Evolutionary conservation across 2,329 filamentous ascomycete genomes (phyloP), one percentile per base, ranked within the genome.

Genomic region (Blastomyces silverae): DNA sequence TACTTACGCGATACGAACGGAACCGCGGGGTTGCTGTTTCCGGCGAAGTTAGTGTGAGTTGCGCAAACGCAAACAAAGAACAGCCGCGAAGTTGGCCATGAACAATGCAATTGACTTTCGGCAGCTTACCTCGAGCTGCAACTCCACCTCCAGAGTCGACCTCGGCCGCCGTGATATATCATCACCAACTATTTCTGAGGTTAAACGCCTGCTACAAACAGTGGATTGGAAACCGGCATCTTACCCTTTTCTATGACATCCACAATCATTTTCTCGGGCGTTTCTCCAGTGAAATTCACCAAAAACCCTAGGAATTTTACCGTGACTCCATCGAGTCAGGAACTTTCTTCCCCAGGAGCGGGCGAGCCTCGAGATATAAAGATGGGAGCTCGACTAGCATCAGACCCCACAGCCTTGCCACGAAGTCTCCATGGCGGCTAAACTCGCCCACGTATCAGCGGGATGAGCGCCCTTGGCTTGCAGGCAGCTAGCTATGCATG

Each of bases 221-320:
- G 52, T 58, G 37, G n/a, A 57, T 37, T 11, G 7, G 11, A 39
- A 25, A 34, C 31, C 7, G 20, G 55, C 37, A 11, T 58, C 55
- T 58, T 15, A 58, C 55, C n/a, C 31, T 42, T 58, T 58, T 58
- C 55, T 25, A 13, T 42, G 31, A 58, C 37, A 22, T 58, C 34
- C 2, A 58, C 55, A 20, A 37, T 15, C 55, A 58, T 58, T 15
- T 56, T 39, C 20, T 58, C 37, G 34, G 28, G 2, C 11, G 4
- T 22, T 42, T 58, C 31, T 42, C 42, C 11, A 20, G 6, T 5
- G 20, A 13, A 22, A 39, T 39, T 11, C 34, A 4, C 34, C 55
- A 42, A 42, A 25, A 25, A 11, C 4, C 0, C 3, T 11, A 15
- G 11, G 7, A 25, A 22, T 2, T 39, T 57, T 11, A 42, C 20